Evolutionary conservation across 495 filamentous ascomycete genomes (phyloP), one percentile per base, ranked within the genome.

Genomic region (Aspergillus cristatus): DNA sequence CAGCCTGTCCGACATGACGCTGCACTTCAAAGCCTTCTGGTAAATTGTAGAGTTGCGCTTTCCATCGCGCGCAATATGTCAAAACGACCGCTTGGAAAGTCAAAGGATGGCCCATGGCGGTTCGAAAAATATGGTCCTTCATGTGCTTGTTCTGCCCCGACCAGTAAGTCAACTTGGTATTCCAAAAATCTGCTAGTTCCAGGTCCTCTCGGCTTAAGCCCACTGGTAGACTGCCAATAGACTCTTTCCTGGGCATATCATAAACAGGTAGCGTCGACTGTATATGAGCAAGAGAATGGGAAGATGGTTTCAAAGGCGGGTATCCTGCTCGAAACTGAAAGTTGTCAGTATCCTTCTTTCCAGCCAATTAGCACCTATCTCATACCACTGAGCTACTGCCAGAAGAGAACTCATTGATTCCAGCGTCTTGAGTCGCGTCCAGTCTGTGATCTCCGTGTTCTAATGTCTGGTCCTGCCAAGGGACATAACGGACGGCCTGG

Each of bases 151-250:
- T 67, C 34, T 63, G 58, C 0, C 65, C 65, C 6, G 65, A 70
- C 65, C 65, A 70, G 40, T 70, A 70, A 0, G 53, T 51, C 40
- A 67, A 49, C 25, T 56, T 54, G 44, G 41, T 55, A 6, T 50
- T 48, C 62, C 62, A 70, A 33, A 54, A 55, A 32, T 65, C 60
- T 2, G 46, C 47, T 32, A 70, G 43, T 34, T 57, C 60, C 25
- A 53, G 31, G 18, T 65, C 57, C 5, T 47, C 47, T 2, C 34
- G 42, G 6, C 50, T 36, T 1, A 42, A 50, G 6, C 40, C 32
- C 2, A 53, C 42, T 3, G 57, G 54, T 7, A 65, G 37, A 25
- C 47, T 57, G 15, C 51, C 42, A 28, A 60, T 58, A n/a, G 60
- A 60, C 35, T 66, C 57, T 31, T 54, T 61, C 39, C 51, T 43